Evolutionary conservation across 83 land plant species (phyloP), one percentile per base, ranked within the genome.

Genomic region (Larix sibirica): DNA sequence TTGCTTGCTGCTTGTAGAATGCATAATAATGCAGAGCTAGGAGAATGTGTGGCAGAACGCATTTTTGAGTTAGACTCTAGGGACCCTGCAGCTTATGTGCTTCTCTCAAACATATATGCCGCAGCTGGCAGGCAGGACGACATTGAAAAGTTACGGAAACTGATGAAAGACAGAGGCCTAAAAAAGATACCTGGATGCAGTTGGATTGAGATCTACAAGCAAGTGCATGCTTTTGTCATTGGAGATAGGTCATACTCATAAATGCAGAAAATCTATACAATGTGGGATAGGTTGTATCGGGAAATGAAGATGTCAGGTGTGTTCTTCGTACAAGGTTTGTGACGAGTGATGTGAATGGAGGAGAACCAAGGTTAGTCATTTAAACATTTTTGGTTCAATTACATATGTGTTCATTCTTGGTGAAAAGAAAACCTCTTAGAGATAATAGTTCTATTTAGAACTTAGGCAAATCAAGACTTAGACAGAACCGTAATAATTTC

Each of bases 91-190:
- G 50, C 50, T 44, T 87, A 83, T 28, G 44, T 87, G 0, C 47
- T 87, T 50, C 80, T 87, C 36, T 80, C 88, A 1, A 87, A 87
- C 67, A 80, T 87, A 21, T 87, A 83, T 77, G 85, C 88, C 64
- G 83, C 83, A n/a, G 77, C 88, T 16, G 85, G 83, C 20, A 87
- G 77, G 54, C 83, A 85, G 88, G 85, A 83, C 23, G 80, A 65
- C 18, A 82, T 87, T 31, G 85, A 81, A 12, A 81, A 65, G 62
- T 77, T 87, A 83, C 79, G 88, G 42, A 61, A 28, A 17, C 12
- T 77, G 44, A 56, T 87, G 18, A 75, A 73, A 59, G 81, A 83
- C 18, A 83, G 42, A 60, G 88, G 88, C 16, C 40, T 87, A 65
- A 87, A 81, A 78, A 87, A 87, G 59, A 82, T 44, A 21, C 81